Evolutionary conservation across 495 filamentous ascomycete genomes (phyloP).

Genomic region (Saxophila tyrrhenica): DNA sequence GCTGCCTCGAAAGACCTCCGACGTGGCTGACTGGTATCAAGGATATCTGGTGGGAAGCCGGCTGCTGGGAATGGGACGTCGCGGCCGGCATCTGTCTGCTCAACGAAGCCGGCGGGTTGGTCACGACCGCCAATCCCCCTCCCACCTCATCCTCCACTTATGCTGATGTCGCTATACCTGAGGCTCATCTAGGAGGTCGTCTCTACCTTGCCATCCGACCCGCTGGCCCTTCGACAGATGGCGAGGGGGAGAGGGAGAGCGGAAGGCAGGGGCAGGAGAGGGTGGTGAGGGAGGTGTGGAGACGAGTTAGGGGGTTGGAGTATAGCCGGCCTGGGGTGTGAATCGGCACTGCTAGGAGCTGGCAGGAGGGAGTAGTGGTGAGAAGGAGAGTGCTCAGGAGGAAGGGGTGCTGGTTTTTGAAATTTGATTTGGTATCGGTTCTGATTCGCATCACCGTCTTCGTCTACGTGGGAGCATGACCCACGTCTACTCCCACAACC

Average conservation of each 20-base stretch:
- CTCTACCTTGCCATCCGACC: slow-evolving; percentile 57
- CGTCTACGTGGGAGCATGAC: too few relatives aligned
- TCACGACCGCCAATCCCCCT: slow-evolving; percentile 57
- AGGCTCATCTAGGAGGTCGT: slow-evolving; percentile 47
- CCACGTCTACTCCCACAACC: too few relatives aligned
- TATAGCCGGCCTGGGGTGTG: slow-evolving; percentile 47
- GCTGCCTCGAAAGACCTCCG: background rate
- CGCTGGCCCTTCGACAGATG: slow-evolving; percentile 40
- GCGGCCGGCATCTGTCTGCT: slow-evolving; percentile 47
- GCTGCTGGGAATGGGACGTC: slow-evolving; percentile 32
- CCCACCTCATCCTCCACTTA: too few relatives aligned
- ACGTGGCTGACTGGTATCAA: background rate
- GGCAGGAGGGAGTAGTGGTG: too few relatives aligned
- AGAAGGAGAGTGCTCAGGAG: too few relatives aligned
- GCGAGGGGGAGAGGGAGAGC: slow-evolving; percentile 51
- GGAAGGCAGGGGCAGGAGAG: slow-evolving; percentile 53
- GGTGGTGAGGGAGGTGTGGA: slow-evolving; percentile 58
- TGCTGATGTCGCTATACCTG: slow-evolving; percentile 43
- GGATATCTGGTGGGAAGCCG: slow-evolving; percentile 36
- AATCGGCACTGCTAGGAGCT: too few relatives aligned
- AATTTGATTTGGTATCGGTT: too few relatives aligned
- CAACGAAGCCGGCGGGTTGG: slow-evolving; percentile 48
- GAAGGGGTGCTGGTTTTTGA: too few relatives aligned
- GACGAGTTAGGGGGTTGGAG: slow-evolving; percentile 46
- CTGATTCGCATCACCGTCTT: too few relatives aligned